Evolutionary conservation across 1,284 basidiomycete genomes (phyloP), one percentile per base, ranked within the genome.

Genomic region (Ceratobasidium sp.): DNA sequence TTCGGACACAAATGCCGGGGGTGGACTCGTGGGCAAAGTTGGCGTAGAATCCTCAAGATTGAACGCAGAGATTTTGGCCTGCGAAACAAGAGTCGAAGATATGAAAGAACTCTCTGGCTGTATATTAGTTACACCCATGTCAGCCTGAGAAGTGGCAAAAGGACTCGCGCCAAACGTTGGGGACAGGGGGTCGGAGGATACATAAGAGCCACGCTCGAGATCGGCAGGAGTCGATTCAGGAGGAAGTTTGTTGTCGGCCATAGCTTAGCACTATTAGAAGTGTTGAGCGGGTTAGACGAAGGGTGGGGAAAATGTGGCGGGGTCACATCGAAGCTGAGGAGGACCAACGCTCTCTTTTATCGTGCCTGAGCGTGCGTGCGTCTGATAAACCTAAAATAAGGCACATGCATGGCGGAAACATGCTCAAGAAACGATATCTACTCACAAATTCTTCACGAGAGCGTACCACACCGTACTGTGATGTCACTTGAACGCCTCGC

Each of bases 111-210:
- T 38, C 5, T 38, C 50, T 50, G 40, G 49, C 13, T 34, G 49
- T 20, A 52, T 45, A 7, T 20, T 27, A 22, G 38, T 42, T 5
- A 15, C 7, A 17, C 29, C 50, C 3, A 20, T 3, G 13, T 42
- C n/a, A 32, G 40, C 50, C 32, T 67, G 62, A 17, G 34, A 38
- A 27, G 62, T 49, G 15, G 62, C 42, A 7, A 52, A n/a, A 20
- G 27, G 45, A 50, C 17, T 6, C 27, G 35, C 62, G 25, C 27
- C 62, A 54, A 67, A 67, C 25, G 35, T 54, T 3, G 62, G 62
- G n/a, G 62, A 67, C 12, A 67, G 50, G 27, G 62, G 62, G 35
- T 67, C 62, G 8, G 62, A 67, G 52, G 62, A 67, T 42, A 49
- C 62, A 35, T 67, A 50, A 25, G 54, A 27, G 22, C 62, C 62